These are phyloP conservation scores for Helichrysum umbraculigerum DNA, from an alignment of 129 eudicot genomes.

Conservation along the genomic window DNA sequence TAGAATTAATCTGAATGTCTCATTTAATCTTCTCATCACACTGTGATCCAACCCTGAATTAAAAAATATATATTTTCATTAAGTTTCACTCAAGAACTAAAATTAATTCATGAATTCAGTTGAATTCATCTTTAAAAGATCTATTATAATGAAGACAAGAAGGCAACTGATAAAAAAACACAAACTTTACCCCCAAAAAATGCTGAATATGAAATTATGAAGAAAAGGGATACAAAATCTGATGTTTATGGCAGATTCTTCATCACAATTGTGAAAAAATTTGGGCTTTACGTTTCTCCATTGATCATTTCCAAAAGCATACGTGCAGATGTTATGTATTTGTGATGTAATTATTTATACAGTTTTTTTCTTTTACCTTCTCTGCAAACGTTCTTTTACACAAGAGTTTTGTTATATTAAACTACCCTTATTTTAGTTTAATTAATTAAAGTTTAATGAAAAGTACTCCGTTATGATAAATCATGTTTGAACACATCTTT, in stretches of 20 bases:
- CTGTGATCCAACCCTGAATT: constrained; percentile 28
- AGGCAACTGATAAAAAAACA: background rate
- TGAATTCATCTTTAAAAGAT: background rate
- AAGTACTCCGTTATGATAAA: too few species aligned
- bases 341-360: too few species aligned
- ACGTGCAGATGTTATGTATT: background rate
- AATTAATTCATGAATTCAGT: background rate
- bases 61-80: background rate
- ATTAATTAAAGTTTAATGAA: too few species aligned
- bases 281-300: background rate
- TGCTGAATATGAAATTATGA: background rate
- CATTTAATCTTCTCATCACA: constrained; percentile 46
- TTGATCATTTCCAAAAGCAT: background rate
- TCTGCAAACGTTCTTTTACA: background rate
- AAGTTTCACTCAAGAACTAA: background rate
- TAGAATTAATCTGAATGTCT: constrained; percentile 54
- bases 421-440: too few species aligned
- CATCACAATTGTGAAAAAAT: background rate
- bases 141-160: background rate
- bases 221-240: background rate
- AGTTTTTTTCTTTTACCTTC: background rate
- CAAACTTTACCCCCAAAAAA: background rate
- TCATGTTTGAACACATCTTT: too few species aligned
- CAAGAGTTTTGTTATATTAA: too few species aligned
- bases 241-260: background rate